Evolutionary conservation across 148 eudicot genomes (phyloP), one percentile per base, ranked within the genome.

Genomic region (Vaccinium darrowii): DNA sequence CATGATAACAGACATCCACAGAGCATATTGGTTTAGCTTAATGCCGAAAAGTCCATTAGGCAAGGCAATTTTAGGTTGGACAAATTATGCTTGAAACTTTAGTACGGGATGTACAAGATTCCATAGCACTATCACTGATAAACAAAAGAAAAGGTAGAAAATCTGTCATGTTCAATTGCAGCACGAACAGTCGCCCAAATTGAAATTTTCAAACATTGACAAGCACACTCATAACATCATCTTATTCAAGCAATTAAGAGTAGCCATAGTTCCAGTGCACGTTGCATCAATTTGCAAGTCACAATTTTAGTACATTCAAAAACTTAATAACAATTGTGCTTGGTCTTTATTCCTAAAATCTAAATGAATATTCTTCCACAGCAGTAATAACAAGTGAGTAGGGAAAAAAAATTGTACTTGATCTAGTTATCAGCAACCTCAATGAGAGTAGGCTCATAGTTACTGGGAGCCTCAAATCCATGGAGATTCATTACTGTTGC

Each of bases 401-500:
- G 43, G 43, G 43, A 15, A 4, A 56, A n/a, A 63, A 63, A 62
- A 60, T 8, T 6, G 8, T 9, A n/a, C 6, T 3, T 58, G n/a
- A 63, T 63, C 86, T 90, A 92, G 25, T 87, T 84, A 83, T 90
- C 94, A 12, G 88, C 91, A n/a, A 96, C 94, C 91, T 96, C 99
- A 78, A 96, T 93, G 4, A 96, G 91, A 76, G 94, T 91, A 36
- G 97, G 79, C 91, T 96, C 99, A 30, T 96, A 96, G 76, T 96
- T 98, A 49, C 81, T 83, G 7, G 99, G 99, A 33, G 99, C 95
- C 87, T 89, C 95, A 60, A 85, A 89, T 10, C 99, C 99, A 62
- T 94, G 99, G 7, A 96, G 94, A 82, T 96, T 96, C 84, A 96
- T 96, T 77, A 96, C 94, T 0, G 97, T 94, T 2, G 99, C 98